Percentiles rank a stretch among this genome's conserved stretches.
These are phyloP conservation scores for Sphagnum contortum DNA, from an alignment of 225 moss, liverwort and hornwort species.

Conservation along the genomic window DNA sequence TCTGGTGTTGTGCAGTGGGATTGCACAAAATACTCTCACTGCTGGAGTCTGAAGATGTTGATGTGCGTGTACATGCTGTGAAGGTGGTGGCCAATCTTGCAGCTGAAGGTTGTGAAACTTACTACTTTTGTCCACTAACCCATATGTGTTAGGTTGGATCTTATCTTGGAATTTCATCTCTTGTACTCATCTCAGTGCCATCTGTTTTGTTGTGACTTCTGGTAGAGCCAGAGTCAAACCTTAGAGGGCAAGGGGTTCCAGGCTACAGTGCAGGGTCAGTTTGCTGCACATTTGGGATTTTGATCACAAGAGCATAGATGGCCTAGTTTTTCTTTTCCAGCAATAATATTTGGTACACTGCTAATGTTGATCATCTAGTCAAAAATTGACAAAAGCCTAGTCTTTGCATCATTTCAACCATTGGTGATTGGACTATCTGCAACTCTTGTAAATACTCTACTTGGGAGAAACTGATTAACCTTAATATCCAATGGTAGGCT, in stretches of 20 bases:
- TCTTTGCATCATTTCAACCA: background rate
- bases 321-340: too few relatives aligned
- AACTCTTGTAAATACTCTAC: background rate
- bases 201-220: background rate
- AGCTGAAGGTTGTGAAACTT: slow-evolving; percentile 61
- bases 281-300: too few relatives aligned
- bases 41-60: slow-evolving; percentile 93
- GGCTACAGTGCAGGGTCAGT: too few relatives aligned
- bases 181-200: background rate
- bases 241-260: too few relatives aligned
- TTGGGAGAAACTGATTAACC: background rate
- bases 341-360: too few relatives aligned
- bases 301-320: too few relatives aligned
- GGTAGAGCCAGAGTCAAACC: background rate
- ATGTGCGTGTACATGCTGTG: slow-evolving; percentile 94
- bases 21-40: slow-evolving; percentile 96
- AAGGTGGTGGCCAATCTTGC: slow-evolving; percentile 99
- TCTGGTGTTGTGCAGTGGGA: slow-evolving; percentile 42
- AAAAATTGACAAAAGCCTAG: too few relatives aligned
- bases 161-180: background rate
- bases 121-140: background rate
- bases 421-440: background rate
- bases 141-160: background rate
- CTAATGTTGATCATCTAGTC: too few relatives aligned
- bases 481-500: background rate